A percentile compares a stretch with the other conserved stretches of the same genome.
Evolutionary conservation across 768 basidiomycete species (phyloP).

Genomic region (Pleurotus platypus): DNA sequence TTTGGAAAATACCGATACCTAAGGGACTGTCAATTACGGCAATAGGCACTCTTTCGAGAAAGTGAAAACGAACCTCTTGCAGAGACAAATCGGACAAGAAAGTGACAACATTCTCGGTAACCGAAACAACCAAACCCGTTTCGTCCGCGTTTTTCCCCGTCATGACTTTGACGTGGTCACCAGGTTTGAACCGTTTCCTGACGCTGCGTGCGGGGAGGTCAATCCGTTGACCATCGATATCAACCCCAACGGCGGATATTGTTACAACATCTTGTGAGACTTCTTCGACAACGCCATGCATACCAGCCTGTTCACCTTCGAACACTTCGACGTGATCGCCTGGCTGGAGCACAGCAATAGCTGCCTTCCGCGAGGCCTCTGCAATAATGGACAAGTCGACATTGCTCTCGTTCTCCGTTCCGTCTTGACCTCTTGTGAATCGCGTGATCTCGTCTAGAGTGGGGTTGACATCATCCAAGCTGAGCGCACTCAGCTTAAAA

Average conservation of each 20-base stretch:
- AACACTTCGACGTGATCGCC: conserved; percentile 98
- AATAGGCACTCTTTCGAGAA: not conserved
- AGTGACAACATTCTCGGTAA: conserved; percentile 87
- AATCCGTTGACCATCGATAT: conserved; percentile 83
- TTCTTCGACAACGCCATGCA: conserved; percentile 89
- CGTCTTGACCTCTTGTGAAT: conserved; percentile 77
- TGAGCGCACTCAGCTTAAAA: conserved; percentile 74
- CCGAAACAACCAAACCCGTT: conserved; percentile 92
- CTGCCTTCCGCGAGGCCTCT: conserved; percentile 86
- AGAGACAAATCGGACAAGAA: conserved; percentile 97
- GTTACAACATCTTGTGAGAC: conserved; percentile 85
- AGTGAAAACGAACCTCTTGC: conserved; percentile 66
- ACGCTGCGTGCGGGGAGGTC: conserved; percentile 87
- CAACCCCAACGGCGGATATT: conserved; percentile 74
- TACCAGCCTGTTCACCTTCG: conserved; percentile 93
- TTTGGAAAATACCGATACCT: conserved; percentile 97
- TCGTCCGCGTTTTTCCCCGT: conserved; percentile 91
- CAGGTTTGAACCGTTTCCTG: conserved; percentile 91
- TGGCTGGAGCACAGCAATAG: conserved; percentile 92
- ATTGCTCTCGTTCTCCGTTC: conserved; percentile 54
- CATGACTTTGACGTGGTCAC: conserved; percentile 99
- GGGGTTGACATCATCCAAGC: conserved; percentile 87
- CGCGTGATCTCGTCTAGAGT: conserved; percentile 95
- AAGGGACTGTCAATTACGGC: conserved; percentile 10
- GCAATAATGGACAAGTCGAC: conserved; percentile 90